Evolutionary conservation across 345 rosid species (phyloP), one percentile per base, ranked within the genome.

Genomic region (Eucalyptus erythrocorys): DNA sequence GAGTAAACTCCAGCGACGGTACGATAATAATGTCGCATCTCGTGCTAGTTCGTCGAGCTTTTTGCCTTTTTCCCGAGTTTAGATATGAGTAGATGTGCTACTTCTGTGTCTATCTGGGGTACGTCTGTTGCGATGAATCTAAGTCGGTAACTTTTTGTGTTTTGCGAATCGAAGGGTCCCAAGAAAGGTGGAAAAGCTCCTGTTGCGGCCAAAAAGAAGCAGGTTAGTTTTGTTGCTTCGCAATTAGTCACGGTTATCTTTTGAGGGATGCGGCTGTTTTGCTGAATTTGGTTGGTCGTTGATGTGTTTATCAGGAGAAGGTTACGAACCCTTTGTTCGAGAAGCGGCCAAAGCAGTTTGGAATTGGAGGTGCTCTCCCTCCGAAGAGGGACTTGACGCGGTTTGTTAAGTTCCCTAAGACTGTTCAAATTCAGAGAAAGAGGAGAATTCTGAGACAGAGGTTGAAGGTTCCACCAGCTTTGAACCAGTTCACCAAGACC

Each of bases 401-500:
- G 2, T 96, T 94, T 43, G 95, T 97, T 71, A 96, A 94, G 92
- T 96, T 94, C 94, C 98, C 99, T 0, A 94, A 96, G 86, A 87
- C 92, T 6, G 95, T 95, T 89, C 93, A 94, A 17, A 95, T 95
- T 86, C 98, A 96, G 87, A 95, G 98, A 93, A 94, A 95, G 91
- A 96, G 93, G 90, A 95, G 98, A 90, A 94, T 97, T 82, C 93
- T 97, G 48, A 96, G 91, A 93, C 97, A 94, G 90, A 92, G 99
- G 86, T 90, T 97, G 92, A 97, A 97, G 96, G 98, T 97, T 59
- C 98, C 99, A 7, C 98, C 98, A 4, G 94, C 98, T 40, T 90
- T 96, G 85, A 96, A 95, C 89, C 99, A 96, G 91, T 97, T 96
- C 92, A 97, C 98, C 85, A 97, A 97, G 93, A 94, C 99, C 34